Evolutionary conservation across 139 green algal genomes (phyloP), one percentile per base, ranked within the genome.

Genomic region (Mychonastes homosphaera): DNA sequence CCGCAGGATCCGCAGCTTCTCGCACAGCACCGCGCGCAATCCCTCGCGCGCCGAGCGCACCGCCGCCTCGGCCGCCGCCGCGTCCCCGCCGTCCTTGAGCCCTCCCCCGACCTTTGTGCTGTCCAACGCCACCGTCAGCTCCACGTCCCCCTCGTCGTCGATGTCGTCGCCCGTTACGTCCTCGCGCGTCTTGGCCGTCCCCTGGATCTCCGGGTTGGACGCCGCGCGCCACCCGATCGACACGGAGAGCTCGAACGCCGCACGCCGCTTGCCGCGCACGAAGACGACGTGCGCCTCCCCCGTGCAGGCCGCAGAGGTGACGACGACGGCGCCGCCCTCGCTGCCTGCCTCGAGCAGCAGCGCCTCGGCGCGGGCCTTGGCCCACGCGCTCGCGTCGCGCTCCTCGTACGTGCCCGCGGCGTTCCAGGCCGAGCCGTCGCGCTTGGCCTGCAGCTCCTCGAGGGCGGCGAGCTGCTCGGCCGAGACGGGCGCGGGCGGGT

Each of bases 341-440:
- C 47, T 52, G 29, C 32, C 55, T 21, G 30, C 24, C 0, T 29
- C 52, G 8, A 16, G 21, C 1, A 77, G 47, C 24, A 57, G 21
- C 41, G 35, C 23, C 3, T 26, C 48, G 15, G 73, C 44, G 19
- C 54, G 55, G 8, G 16, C 48, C 56, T 70, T 73, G 43, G 64
- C 70, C 64, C 64, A 77, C 0, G 61, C 30, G 3, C 60, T 71
- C 21, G 53, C 62, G 21, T 41, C 27, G 23, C 70, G 70, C 50
- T 77, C 70, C 49, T 77, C 70, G 54, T 73, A 77, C 1, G 70
- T 77, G 30, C 64, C 64, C n/a, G 70, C 68, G 24, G 35, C 43
- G 34, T 76, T 76, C 69, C 69, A 76, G 6, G 69, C 63, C 2
- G 63, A 67, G n/a, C 32, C 51, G 41, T n/a, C 62, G 18, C 7